A percentile compares a stretch with the other conserved stretches of the same genome.
phyloP scores from a whole-genome alignment of 1,139 yeast genomes.

The Pichia sp. region DNA sequence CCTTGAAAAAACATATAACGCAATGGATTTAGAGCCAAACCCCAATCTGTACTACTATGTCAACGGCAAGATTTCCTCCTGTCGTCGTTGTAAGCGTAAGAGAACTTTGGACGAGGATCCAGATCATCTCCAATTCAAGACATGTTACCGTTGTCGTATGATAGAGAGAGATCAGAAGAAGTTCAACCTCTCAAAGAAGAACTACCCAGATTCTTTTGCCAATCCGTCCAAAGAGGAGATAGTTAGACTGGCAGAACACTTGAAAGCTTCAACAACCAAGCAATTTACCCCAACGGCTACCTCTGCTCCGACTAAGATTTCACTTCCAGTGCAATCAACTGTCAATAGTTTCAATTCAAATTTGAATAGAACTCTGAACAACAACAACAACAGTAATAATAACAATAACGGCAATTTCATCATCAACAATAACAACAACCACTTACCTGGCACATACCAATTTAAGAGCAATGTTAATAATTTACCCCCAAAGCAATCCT shows the following conservation, averaged over 20 bases:
- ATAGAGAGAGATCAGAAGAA: slow-evolving; percentile 42
- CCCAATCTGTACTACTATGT: slow-evolving; percentile 19
- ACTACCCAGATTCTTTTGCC: slow-evolving; percentile 11
- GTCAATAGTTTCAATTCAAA: background rate
- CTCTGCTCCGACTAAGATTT: slow-evolving; percentile 10
- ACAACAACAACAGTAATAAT: too few species aligned
- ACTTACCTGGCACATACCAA: slow-evolving; percentile 9
- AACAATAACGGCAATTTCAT: too few species aligned
- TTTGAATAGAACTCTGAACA: background rate
- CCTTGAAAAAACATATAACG: too few species aligned
- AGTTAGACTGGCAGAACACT: slow-evolving; percentile 15
- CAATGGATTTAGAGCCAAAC: too few species aligned
- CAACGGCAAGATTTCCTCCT: slow-evolving; percentile 28
- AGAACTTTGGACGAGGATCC: slow-evolving; percentile 55
- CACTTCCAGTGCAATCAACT: slow-evolving; percentile 1
- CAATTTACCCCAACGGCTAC: slow-evolving; percentile 14
- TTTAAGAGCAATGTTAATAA: slow-evolving; percentile 7
- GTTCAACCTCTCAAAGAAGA: slow-evolving; percentile 23
- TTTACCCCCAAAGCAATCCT: slow-evolving; percentile 3
- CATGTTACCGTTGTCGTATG: slow-evolving; percentile 55
- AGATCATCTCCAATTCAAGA: slow-evolving; percentile 50
- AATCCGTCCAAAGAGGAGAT: slow-evolving; percentile 16
- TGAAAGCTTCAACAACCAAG: slow-evolving; percentile 11
- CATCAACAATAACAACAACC: too few species aligned
- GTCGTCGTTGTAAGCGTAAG: slow-evolving; percentile 56